Percentiles rank a stretch among this genome's conserved stretches.
Evolutionary conservation across 257 asterid species (phyloP).

Genomic region (Coffea eugenioides): DNA sequence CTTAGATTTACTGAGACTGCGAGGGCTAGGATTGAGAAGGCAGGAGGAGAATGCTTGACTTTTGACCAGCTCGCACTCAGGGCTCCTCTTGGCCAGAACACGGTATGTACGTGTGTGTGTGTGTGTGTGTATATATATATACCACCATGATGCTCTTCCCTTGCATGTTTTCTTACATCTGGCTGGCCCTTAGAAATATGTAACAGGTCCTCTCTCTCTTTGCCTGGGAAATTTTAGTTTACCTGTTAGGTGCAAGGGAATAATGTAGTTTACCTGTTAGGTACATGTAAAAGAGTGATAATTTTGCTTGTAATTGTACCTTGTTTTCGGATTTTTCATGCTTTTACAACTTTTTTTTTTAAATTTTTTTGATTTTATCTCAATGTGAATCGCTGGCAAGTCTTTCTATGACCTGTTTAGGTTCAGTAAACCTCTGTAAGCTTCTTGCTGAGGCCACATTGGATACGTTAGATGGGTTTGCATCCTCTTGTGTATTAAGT

Average conservation of each 20-base stretch:
- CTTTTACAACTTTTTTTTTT: neutral
- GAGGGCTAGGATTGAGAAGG: conserved; percentile 93
- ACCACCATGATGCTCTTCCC: neutral
- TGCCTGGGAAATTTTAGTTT: too few relatives aligned
- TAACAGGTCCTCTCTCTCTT: too few relatives aligned
- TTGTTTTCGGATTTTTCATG: neutral
- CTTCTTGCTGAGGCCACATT: neutral
- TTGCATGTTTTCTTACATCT: neutral
- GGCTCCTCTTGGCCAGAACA: conserved; percentile 96
- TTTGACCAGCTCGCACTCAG: conserved; percentile 93
- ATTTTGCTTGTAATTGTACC: neutral
- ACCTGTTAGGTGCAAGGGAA: neutral
- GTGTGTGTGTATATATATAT: too few relatives aligned
- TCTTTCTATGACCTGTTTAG: neutral
- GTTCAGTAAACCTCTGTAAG: neutral
- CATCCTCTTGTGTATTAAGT: neutral
- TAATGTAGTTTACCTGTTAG: neutral
- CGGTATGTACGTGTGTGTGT: conserved; percentile 33
- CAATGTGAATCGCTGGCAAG: neutral
- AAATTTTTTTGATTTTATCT: neutral
- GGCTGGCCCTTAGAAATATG: too few relatives aligned
- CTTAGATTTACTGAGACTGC: conserved; percentile 85
- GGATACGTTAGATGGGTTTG: neutral
- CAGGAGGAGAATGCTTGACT: conserved; percentile 90
- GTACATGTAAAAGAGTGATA: neutral